phyloP scores from a whole-genome alignment of 345 rosid species.

The Camelina hispida region DNA sequence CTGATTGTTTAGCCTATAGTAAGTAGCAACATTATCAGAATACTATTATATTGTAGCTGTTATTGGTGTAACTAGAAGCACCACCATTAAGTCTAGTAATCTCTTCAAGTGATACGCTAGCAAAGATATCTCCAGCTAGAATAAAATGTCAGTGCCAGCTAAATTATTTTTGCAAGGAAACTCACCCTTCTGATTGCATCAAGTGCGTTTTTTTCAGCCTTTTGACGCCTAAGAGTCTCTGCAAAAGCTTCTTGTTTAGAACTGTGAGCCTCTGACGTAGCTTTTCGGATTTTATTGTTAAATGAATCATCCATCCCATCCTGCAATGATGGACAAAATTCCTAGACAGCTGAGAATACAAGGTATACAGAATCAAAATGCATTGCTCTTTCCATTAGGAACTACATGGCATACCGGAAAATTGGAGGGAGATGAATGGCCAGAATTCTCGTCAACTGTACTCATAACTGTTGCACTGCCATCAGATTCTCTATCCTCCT shows the following conservation, averaged over 20 bases:
- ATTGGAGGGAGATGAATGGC: constrained; percentile 55
- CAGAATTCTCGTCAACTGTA: constrained; percentile 40
- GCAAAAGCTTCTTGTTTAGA: constrained; percentile 62
- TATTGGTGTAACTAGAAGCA: constrained; percentile 19
- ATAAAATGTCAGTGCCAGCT: neutral
- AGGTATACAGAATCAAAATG: constrained; percentile 6
- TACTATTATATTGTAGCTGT: neutral
- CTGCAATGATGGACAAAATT: constrained; percentile 50
- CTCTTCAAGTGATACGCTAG: constrained; percentile 17
- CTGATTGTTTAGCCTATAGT: constrained; percentile 64
- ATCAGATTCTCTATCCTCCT: constrained; percentile 45
- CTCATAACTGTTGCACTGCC: constrained; percentile 44
- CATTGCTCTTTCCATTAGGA: constrained; percentile 14
- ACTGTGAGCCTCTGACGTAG: constrained; percentile 63
- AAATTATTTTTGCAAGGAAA: constrained; percentile 25
- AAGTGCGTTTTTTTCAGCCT: constrained; percentile 72
- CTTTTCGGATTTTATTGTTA: constrained; percentile 58
- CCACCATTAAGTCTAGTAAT: constrained; percentile 9
- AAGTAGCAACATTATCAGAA: constrained; percentile 16
- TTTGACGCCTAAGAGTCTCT: constrained; percentile 65
- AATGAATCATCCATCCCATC: constrained; percentile 61
- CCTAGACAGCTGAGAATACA: constrained; percentile 28
- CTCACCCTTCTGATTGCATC: constrained; percentile 75
- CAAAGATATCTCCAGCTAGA: constrained; percentile 21
- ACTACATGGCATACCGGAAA: constrained; percentile 57